phyloP scores from a whole-genome alignment of 495 filamentous ascomycete species.

The Penicillium fimorum region DNA sequence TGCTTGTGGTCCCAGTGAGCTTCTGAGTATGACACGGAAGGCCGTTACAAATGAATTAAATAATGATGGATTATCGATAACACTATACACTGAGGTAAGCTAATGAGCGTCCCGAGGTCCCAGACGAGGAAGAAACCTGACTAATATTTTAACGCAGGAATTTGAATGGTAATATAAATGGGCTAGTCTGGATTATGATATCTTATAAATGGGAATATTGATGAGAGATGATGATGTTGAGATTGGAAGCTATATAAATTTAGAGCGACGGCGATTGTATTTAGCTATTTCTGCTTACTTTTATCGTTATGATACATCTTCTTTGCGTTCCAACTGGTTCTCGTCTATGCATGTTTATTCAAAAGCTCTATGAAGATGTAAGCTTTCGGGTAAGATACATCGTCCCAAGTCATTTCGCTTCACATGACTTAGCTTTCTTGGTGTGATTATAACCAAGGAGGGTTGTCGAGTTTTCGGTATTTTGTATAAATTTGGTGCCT shows the following conservation, averaged over 20 bases:
- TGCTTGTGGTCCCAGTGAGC: slow-evolving; percentile 3
- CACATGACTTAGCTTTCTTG: no score
- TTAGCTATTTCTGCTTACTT: no score
- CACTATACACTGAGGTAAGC: slow-evolving; percentile 10
- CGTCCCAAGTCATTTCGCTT: background rate
- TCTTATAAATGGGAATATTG: background rate
- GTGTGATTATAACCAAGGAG: no score
- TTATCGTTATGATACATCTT: background rate
- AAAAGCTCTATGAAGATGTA: background rate
- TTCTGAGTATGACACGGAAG: background rate
- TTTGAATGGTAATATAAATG: background rate
- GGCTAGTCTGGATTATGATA: background rate
- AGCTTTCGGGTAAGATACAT: background rate
- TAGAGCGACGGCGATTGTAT: background rate
- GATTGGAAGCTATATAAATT: background rate
- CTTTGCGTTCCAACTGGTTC: background rate
- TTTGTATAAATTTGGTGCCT: no score
- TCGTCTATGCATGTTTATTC: background rate
- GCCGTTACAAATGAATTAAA: background rate
- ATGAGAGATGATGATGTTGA: background rate
- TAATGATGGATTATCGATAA: background rate
- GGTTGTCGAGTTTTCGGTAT: no score
- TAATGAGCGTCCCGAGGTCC: background rate
- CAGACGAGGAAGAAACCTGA: background rate
- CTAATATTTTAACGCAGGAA: background rate